These are phyloP conservation scores for Rhodamnia argentea DNA, from an alignment of 345 rosid genomes.

Conservation along the genomic window DNA sequence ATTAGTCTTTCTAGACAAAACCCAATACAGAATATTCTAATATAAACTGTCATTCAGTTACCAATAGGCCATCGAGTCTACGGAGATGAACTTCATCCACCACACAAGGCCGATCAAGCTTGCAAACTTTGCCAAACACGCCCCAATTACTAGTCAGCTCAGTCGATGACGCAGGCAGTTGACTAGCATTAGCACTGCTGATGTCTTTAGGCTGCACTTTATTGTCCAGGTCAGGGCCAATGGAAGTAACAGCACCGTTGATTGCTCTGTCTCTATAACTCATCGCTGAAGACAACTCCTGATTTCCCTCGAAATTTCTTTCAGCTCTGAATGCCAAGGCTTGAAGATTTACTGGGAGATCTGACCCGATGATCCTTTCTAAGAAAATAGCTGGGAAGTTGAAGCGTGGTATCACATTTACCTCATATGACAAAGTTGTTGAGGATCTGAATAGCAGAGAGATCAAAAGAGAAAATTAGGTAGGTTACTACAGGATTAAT, in stretches of 20 bases:
- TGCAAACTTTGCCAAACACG: slow-evolving; percentile 66
- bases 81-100: slow-evolving; percentile 98
- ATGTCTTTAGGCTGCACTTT: slow-evolving; percentile 21
- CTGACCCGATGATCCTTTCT: slow-evolving; percentile 89
- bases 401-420: slow-evolving; percentile 82
- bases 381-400: slow-evolving; percentile 90
- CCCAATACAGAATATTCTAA: slow-evolving; percentile 5
- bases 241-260: slow-evolving; percentile 15
- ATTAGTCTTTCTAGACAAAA: slow-evolving; percentile 2
- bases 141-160: slow-evolving; percentile 70
- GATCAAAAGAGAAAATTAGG: not conserved
- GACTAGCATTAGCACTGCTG: slow-evolving; percentile 26
- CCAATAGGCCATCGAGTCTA: slow-evolving; percentile 91
- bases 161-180: slow-evolving; percentile 25
- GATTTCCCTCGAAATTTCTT: slow-evolving; percentile 29
- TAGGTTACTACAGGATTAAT: not conserved
- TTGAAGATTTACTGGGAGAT: slow-evolving; percentile 88
- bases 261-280: slow-evolving; percentile 17
- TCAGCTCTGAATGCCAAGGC: slow-evolving; percentile 85
- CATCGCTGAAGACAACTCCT: slow-evolving; percentile 19
- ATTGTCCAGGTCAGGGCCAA: slow-evolving; percentile 18
- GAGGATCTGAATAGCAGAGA: slow-evolving; percentile 35
- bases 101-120: slow-evolving; percentile 60
- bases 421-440: slow-evolving; percentile 66
- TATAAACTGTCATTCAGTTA: slow-evolving; percentile 15